phyloP scores from a whole-genome alignment of 441 rosid genomes.

The Populus tomentosa region DNA sequence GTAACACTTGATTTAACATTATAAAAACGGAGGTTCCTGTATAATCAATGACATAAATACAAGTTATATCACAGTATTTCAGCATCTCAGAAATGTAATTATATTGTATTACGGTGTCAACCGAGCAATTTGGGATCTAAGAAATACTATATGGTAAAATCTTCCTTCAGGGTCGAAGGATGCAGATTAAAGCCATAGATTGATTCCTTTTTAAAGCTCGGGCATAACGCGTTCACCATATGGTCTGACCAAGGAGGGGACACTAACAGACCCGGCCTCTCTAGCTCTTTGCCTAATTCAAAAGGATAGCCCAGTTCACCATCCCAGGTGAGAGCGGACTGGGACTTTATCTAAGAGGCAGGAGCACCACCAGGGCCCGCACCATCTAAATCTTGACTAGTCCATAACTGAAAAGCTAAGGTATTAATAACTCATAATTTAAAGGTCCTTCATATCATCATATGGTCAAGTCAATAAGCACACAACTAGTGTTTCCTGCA shows the following conservation, averaged over 20 bases:
- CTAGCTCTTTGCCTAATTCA: not conserved
- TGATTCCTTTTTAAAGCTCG: not conserved
- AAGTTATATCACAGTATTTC: not conserved
- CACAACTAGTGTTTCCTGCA: not conserved
- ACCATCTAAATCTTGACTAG: not conserved
- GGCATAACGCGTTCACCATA: not conserved
- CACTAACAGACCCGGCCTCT: not conserved
- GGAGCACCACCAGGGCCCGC: not conserved
- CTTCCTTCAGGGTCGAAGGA: not conserved
- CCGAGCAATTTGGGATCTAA: not conserved
- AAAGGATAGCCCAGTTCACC: not conserved
- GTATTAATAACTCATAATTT: not conserved
- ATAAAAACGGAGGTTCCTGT: not conserved
- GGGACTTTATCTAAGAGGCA: not conserved
- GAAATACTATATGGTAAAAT: not conserved
- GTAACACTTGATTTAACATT: not conserved
- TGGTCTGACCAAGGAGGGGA: not conserved
- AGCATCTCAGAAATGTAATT: not conserved
- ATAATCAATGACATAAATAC: conserved; percentile 1
- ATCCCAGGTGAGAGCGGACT: not conserved
- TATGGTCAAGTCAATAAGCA: not conserved
- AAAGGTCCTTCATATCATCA: not conserved
- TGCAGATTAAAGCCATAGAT: not conserved
- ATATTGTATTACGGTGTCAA: not conserved
- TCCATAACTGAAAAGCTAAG: not conserved